Evolutionary conservation across 2,329 filamentous ascomycete genomes (phyloP).

Genomic region (Phialocephala subalpina): DNA sequence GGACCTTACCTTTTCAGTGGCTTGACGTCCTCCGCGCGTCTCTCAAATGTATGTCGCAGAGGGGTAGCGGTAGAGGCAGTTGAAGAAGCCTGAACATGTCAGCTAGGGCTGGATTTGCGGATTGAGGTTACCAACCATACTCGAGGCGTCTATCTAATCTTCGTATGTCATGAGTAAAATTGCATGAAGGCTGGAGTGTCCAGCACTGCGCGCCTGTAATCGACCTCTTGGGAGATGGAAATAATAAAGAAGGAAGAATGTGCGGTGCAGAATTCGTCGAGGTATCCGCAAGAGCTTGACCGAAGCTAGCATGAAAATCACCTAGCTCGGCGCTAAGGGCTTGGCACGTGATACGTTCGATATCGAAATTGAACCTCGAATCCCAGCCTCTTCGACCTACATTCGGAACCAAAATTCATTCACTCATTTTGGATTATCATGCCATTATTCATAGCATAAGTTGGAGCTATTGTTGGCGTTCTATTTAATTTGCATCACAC

Average conservation of each 20-base stretch:
- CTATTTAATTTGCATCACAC: background rate
- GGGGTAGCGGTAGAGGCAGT: conserved; percentile 73
- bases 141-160: conserved; percentile 36
- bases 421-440: background rate
- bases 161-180: conserved; percentile 30
- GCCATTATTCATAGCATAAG: background rate
- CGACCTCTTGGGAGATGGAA: conserved; percentile 18
- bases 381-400: background rate
- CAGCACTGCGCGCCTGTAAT: conserved; percentile 38
- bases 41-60: conserved; percentile 68
- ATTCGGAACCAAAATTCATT: background rate
- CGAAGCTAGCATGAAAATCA: background rate
- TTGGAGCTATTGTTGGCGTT: background rate
- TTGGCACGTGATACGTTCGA: background rate
- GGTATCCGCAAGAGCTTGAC: background rate
- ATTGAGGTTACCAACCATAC: conserved; percentile 40
- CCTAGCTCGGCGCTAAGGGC: background rate
- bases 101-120: conserved; percentile 17
- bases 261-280: background rate
- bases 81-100: conserved; percentile 42
- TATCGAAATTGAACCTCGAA: background rate
- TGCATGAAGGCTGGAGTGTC: conserved; percentile 37
- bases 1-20: conserved; percentile 85
- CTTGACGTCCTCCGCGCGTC: conserved; percentile 83
- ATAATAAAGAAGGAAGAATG: conserved; percentile 17